Base-by-base conservation (phyloP, 306 rosid genomes). In the Vigna angularis region DNA sequence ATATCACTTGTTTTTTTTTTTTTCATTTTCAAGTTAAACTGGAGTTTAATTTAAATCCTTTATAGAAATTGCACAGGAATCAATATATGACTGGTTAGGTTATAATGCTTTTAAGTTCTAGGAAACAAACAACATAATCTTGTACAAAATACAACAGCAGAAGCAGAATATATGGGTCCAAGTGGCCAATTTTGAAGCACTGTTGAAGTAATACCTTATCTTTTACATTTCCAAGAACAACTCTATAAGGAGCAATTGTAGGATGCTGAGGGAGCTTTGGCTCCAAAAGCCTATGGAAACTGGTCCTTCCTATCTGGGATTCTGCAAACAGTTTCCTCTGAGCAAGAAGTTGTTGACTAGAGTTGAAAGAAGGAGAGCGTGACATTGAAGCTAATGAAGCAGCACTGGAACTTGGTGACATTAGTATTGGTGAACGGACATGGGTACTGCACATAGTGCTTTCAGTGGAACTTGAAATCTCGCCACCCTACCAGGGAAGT, bases 201-300 rank as follows among this genome's bases (percentile, higher is more conserved):
- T 12, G 34, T 18, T 66, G 49, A 74, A 85, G 59, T 47, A 30
- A 34, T 85, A 93, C 98, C 98, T 93, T 93, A 24, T 93, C 95
- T 82, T 88, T 91, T 67, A 93, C 84, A 87, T 82, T 57, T 20
- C 93, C 93, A 4, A 93, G 90, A 49, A 93, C 89, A 74, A 93
- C 79, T 75, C 97, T 89, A 57, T 93, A 93, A 53, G 98, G 97
- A 78, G 95, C 86, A 58, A 91, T 83, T 75, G 87, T 90, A 61
- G 98, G 84, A 79, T 76, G 76, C 61, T 78, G 89, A 77, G 91
- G 86, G 56, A 82, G 86, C 72, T 75, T 85, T 72, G 98, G 98
- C 83, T 93, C 98, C 85, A 93, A 84, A 81, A 93, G 98, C 89
- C 91, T 93, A 52, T 87, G 90, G 76, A 93, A 91, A 86, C 93